Conservation (phyloP, 805 yeast species). For the Saturnispora diversa region DNA sequence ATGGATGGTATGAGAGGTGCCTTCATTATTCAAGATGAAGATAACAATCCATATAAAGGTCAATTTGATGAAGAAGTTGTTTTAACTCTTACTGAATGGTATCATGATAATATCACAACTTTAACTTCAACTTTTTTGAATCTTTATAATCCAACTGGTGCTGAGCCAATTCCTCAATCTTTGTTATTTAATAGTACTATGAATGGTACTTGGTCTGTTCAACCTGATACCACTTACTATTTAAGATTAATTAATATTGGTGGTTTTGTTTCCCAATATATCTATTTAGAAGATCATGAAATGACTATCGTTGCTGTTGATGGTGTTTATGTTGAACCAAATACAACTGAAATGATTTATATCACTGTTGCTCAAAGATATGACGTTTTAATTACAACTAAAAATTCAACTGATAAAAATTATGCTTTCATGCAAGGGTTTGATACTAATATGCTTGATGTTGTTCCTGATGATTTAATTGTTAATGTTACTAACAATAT, state of each 20-base stretch:
- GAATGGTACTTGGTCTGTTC: slow-evolving; percentile 66
- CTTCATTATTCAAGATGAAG: slow-evolving; percentile 57
- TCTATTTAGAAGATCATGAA: slow-evolving; percentile 82
- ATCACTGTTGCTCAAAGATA: slow-evolving; percentile 91
- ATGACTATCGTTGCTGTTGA: slow-evolving; percentile 87
- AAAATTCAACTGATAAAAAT: slow-evolving; percentile 50
- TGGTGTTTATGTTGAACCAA: slow-evolving; percentile 77
- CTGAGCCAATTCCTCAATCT: slow-evolving; percentile 90
- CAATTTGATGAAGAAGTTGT: slow-evolving; percentile 74
- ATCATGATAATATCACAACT: slow-evolving; percentile 53
- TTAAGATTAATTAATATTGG: slow-evolving; percentile 79
- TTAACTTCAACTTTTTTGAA: slow-evolving; percentile 53
- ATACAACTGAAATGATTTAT: slow-evolving; percentile 61
- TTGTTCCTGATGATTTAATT: slow-evolving; percentile 51
- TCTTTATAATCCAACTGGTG: slow-evolving; percentile 89
- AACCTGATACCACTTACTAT: slow-evolving; percentile 81
- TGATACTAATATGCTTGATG: slow-evolving; percentile 80
- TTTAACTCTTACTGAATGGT: slow-evolving; percentile 78
- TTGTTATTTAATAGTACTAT: slow-evolving; percentile 74
- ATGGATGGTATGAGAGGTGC: slow-evolving; percentile 89
- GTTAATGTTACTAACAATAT: slow-evolving; percentile 72
- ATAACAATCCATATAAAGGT: slow-evolving; percentile 52
- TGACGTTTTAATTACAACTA: slow-evolving; percentile 69
- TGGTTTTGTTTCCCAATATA: slow-evolving; percentile 83
- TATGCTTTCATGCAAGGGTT: slow-evolving; percentile 76